These are phyloP conservation scores for Protomyces gravidus DNA, from an alignment of 1,139 yeast genomes.

Conservation along the genomic window DNA sequence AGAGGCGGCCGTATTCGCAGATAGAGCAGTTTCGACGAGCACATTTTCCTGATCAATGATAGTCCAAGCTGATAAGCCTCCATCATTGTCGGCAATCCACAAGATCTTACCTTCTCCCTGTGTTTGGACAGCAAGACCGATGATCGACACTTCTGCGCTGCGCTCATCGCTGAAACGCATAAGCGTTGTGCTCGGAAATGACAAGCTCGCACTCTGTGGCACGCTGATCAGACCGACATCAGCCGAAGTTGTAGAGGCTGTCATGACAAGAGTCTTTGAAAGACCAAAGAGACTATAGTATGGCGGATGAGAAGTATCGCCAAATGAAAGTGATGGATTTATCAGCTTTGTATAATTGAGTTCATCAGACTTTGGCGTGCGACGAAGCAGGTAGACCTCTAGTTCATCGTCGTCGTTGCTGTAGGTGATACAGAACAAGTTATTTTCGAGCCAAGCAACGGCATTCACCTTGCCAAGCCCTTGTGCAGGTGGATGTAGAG, in stretches of 20 bases:
- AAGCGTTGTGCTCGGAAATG: neutral
- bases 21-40: neutral
- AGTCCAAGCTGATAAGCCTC: slow-evolving; percentile 11
- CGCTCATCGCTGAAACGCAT: slow-evolving; percentile 10
- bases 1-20: too few species aligned
- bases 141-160: slow-evolving; percentile 12
- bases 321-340: slow-evolving; percentile 19
- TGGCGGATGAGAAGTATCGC: slow-evolving; percentile 21
- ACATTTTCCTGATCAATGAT: slow-evolving; percentile 4
- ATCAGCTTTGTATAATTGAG: slow-evolving; percentile 2
- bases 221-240: slow-evolving; percentile 13
- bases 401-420: slow-evolving; percentile 7
- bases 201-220: slow-evolving; percentile 3
- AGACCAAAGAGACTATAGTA: slow-evolving; percentile 1
- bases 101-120: neutral
- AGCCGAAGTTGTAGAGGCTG: slow-evolving; percentile 11
- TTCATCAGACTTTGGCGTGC: neutral
- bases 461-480: slow-evolving; percentile 29
- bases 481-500: slow-evolving; percentile 34
- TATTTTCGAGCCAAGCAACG: slow-evolving; percentile 35
- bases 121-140: slow-evolving; percentile 5
- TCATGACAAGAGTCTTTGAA: slow-evolving; percentile 14
- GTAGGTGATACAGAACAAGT: slow-evolving; percentile 39
- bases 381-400: slow-evolving; percentile 7
- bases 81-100: slow-evolving; percentile 20